Percentiles rank a stretch among this genome's conserved stretches.
These are phyloP conservation scores for Actinomucor elegans DNA, from an alignment of 371 early-diverging fungal species.

Conservation along the genomic window DNA sequence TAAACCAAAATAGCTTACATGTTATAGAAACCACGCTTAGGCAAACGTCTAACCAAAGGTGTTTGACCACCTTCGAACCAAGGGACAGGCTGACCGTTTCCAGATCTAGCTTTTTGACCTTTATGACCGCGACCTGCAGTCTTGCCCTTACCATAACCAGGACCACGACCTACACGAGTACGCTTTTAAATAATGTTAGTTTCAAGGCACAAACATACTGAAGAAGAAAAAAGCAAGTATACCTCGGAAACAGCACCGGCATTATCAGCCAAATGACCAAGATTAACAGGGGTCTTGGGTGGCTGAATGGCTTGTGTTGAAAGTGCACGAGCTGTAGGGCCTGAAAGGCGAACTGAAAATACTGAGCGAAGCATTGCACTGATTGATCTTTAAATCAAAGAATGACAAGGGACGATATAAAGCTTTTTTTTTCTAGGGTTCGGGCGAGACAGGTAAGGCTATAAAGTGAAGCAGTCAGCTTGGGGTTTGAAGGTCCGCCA, in stretches of 20 bases:
- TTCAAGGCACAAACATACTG: no score
- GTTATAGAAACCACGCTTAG: conserved; percentile 90
- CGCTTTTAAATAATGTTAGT: conserved; percentile 37
- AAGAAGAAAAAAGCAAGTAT: no score
- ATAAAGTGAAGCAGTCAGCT: no score
- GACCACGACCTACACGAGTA: conserved; percentile 82
- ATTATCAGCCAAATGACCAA: conserved; percentile 49
- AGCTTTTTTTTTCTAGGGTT: not conserved
- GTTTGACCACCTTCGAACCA: conserved; percentile 97
- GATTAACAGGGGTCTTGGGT: conserved; percentile 34
- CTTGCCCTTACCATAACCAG: conserved; percentile 85
- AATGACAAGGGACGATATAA: not conserved
- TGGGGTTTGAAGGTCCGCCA: no score
- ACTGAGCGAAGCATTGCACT: conserved; percentile 31
- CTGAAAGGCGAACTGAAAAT: conserved; percentile 3
- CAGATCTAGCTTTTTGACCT: conserved; percentile 87
- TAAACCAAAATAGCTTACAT: conserved; percentile 31
- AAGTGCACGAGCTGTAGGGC: conserved; percentile 11
- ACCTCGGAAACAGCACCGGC: conserved; percentile 50
- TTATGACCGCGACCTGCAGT: conserved; percentile 93
- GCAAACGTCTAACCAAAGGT: conserved; percentile 79
- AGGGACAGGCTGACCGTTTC: conserved; percentile 76
- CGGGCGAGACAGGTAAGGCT: no score
- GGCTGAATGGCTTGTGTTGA: conserved; percentile 32
- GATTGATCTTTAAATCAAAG: not conserved